Conservation (phyloP, 805 yeast genomes). For the Ogataea nitratoaversa region DNA sequence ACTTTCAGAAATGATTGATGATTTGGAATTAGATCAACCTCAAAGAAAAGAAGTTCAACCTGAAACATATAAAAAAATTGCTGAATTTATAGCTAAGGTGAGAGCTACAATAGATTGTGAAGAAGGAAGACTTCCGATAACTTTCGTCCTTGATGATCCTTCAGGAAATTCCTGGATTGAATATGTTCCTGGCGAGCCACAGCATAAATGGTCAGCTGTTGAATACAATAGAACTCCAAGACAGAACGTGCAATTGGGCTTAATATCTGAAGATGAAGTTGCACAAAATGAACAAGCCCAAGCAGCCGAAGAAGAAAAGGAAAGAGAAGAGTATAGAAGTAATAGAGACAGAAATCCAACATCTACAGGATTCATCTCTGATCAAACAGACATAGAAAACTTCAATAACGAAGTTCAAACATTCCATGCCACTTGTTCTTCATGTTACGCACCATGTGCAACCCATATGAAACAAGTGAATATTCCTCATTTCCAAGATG, state of each 20-base stretch:
- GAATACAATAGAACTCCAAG: slow-evolving; percentile 84
- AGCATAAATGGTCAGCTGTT: slow-evolving; percentile 83
- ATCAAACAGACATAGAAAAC: slow-evolving; percentile 78
- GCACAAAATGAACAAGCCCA: slow-evolving; percentile 44
- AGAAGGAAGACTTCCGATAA: slow-evolving; percentile 66
- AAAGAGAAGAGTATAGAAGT: slow-evolving; percentile 30
- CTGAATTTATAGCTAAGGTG: slow-evolving; percentile 60
- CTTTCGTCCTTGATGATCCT: slow-evolving; percentile 84
- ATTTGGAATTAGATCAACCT: slow-evolving; percentile 76
- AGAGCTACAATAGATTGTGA: slow-evolving; percentile 60
- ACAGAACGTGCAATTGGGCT: slow-evolving; percentile 81
- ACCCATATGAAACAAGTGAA: slow-evolving; percentile 96
- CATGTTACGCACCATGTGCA: slow-evolving; percentile 75
- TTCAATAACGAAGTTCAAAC: slow-evolving; percentile 88
- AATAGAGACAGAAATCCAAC: slow-evolving; percentile 34
- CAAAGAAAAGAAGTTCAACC: slow-evolving; percentile 73
- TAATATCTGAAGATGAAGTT: slow-evolving; percentile 65
- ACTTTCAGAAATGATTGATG: slow-evolving; percentile 75
- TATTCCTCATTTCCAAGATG: slow-evolving; percentile 98
- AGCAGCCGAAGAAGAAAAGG: slow-evolving; percentile 30
- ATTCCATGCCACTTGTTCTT: slow-evolving; percentile 87
- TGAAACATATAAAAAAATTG: slow-evolving; percentile 70
- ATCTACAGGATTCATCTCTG: slow-evolving; percentile 58
- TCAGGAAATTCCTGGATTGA: slow-evolving; percentile 98
- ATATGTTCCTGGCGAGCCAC: slow-evolving; percentile 77